These are phyloP conservation scores for Eremochloa ophiuroides DNA, from an alignment of 176 grass and related monocot species.

Conservation along the genomic window DNA sequence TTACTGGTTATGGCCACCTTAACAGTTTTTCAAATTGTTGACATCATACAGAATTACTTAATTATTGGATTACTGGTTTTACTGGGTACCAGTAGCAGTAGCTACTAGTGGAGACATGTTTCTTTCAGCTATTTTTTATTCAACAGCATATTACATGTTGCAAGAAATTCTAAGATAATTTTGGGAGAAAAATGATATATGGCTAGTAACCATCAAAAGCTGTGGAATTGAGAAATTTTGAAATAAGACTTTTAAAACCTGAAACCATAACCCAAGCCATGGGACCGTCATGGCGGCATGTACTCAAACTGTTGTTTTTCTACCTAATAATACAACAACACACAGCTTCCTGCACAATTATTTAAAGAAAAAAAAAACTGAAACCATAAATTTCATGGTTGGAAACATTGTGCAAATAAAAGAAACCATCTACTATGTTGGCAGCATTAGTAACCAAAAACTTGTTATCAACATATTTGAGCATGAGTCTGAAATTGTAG, in stretches of 20 bases:
- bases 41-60: not conserved
- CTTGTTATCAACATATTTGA: constrained; percentile 13
- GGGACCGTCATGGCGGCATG: too few species aligned
- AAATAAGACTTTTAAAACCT: not conserved
- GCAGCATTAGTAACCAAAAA: not conserved
- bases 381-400: constrained; percentile 3
- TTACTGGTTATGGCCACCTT: not conserved
- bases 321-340: not conserved
- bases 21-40: not conserved
- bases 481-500: not conserved
- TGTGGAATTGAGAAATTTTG: not conserved
- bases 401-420: not conserved
- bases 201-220: not conserved
- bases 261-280: not conserved
- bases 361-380: not conserved
- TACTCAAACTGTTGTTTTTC: not conserved
- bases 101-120: not conserved
- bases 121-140: not conserved
- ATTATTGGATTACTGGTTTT: not conserved
- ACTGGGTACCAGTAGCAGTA: not conserved
- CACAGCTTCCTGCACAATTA: not conserved
- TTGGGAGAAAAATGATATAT: not conserved
- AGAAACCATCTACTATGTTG: constrained; percentile 3
- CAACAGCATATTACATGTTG: not conserved
- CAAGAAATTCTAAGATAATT: not conserved